Evolutionary conservation across 805 yeast genomes (phyloP), one percentile per base, ranked within the genome.

Genomic region (Candida manassasensis): DNA sequence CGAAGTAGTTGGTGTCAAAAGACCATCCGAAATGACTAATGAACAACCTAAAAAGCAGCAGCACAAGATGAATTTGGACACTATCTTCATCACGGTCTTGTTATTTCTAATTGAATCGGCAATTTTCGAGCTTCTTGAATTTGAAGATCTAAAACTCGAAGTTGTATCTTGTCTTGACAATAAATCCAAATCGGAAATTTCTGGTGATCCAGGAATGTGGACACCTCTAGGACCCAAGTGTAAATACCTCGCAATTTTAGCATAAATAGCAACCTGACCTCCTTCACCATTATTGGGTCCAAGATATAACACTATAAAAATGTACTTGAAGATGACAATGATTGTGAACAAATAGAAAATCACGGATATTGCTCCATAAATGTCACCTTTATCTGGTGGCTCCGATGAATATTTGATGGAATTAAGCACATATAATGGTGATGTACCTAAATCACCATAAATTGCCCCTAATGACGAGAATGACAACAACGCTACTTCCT

Each of bases 261-360:
- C 73, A 44, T 76, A 77, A 28, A 77, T 68, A n/a, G 83, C 82
- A 21, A 77, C 69, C 40, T 75, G 80, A 1, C 83, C 82, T 41
- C 83, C 82, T 49, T 77, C 80, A 30, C 78, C 79, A 30, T 73
- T 66, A 50, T 76, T 74, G 7, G 79, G 76, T 10, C 81, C 83
- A 29, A 63, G 48, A 13, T 48, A 43, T 32, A 76, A 57, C 7
- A 76, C 81, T 33, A 77, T 52, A 27, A 67, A 47, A 11, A 70
- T 57, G 45, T 77, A 77, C 47, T 77, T 77, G 48, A 67, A 30
- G 30, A 76, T 62, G 4, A 75, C 81, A 27, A 77, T 59, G 27
- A 76, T 44, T 2, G 78, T 67, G 48, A 77, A 73, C 3, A 73
- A 40, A 70, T 79, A 77, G 44, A 77, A 75, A 19, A 77, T 67